Base-by-base conservation (phyloP, 2,329 filamentous ascomycete species). In the Paecilomyces sp. region DNA sequence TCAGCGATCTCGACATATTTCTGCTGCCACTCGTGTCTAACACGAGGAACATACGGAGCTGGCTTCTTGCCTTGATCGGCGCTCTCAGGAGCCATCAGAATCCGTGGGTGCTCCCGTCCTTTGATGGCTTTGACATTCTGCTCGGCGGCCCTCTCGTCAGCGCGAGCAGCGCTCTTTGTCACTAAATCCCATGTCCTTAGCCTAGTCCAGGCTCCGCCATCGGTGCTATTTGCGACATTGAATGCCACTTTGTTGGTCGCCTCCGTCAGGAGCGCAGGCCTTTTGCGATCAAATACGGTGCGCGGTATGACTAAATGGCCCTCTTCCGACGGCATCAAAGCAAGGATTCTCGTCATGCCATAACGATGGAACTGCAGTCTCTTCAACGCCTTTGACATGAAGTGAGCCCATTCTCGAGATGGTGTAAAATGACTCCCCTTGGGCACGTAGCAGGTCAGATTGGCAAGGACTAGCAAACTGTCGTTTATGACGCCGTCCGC, bases 291-390 rank as follows among this genome's bases (percentile, higher is more conserved):
- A 34, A 78, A 72, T 2, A 89, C 69, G 1, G 77, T 76, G 57
- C 83, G 83, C 0, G 92, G 88, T 7, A 96, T 60, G 0, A 90
- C 65, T 1, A 72, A 62, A 6, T 74, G 67, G 63, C 85, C 85
- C 59, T 91, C 88, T 0, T 83, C 77, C 52, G 87, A 79, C 1
- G 83, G 81, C 3, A 87, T 68, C 87, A 92, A 92, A 47, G 92
- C 70, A 0, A 97, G 80, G 79, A 93, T 88, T 55, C 92, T 86
- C 2, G 96, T 87, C 18, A 87, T 82, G 2, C 93, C 93, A 70
- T 91, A 92, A 30, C 80, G 79, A 66, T 96, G 88, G 65, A 47
- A 95, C 84, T 0, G 88, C 78, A 0, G 79, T 74, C 56, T 85
- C 80, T 2, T 79, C 76, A 62, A 85, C 80, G 58, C 89, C 83